These are phyloP conservation scores for Aspergillus udagawae DNA, from an alignment of 2,329 filamentous ascomycete species.

Conservation along the genomic window DNA sequence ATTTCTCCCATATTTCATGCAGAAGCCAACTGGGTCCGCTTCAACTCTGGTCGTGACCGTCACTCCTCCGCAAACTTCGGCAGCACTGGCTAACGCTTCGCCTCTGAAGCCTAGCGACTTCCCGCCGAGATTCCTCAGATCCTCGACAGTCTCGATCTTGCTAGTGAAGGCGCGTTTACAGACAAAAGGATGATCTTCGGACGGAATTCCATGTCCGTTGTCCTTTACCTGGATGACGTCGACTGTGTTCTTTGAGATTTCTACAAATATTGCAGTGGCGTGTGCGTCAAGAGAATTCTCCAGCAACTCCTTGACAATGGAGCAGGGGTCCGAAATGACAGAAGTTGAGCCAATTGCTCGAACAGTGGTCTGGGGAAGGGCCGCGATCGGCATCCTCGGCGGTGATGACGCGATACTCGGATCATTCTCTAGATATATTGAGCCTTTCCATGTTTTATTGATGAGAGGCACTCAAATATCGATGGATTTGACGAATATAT, in stretches of 20 bases:
- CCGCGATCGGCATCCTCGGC: slow-evolving; percentile 43
- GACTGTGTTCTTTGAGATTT: slow-evolving; percentile 56
- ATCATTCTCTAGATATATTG: slow-evolving; percentile 1
- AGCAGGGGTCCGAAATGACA: slow-evolving; percentile 53
- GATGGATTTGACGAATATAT: background rate
- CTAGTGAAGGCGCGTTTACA: slow-evolving; percentile 60
- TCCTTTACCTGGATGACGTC: slow-evolving; percentile 61
- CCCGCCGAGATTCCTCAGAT: slow-evolving; percentile 53
- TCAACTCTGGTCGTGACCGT: slow-evolving; percentile 55
- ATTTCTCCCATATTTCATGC: slow-evolving; percentile 48
- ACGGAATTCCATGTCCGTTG: slow-evolving; percentile 59
- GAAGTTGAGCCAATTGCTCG: slow-evolving; percentile 55
- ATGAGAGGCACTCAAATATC: background rate
- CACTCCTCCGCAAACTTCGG: slow-evolving; percentile 53
- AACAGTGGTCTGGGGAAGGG: slow-evolving; percentile 40
- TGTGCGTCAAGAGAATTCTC: slow-evolving; percentile 65
- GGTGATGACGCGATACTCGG: background rate
- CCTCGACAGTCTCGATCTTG: slow-evolving; percentile 57
- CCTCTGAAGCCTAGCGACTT: slow-evolving; percentile 61
- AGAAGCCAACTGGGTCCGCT: slow-evolving; percentile 52
- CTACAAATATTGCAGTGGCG: slow-evolving; percentile 55
- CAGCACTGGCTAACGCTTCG: slow-evolving; percentile 60
- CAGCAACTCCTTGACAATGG: slow-evolving; percentile 61
- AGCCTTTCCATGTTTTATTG: background rate
- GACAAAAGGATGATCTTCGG: slow-evolving; percentile 52